Percentiles rank a stretch among this genome's conserved stretches.
Conservation (phyloP, 2,329 filamentous ascomycete species). For the Fusarium globosum region DNA sequence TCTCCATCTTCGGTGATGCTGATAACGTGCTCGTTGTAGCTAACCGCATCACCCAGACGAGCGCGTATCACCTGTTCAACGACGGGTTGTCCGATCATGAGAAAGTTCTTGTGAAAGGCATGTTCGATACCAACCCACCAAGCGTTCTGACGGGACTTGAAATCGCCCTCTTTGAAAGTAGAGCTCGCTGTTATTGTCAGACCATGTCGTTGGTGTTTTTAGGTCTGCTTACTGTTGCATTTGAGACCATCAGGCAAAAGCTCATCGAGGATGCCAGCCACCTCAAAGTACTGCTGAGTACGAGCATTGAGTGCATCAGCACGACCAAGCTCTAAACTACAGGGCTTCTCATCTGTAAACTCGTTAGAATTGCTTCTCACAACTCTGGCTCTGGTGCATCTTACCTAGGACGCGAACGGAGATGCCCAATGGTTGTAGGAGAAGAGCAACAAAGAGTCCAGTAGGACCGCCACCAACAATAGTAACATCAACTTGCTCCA, state of each 20-base stretch:
- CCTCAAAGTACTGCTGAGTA: slow-evolving; percentile 60
- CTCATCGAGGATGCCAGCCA: slow-evolving; percentile 56
- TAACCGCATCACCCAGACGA: slow-evolving; percentile 49
- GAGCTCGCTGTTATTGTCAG: slow-evolving; percentile 53
- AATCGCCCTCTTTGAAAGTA: slow-evolving; percentile 58
- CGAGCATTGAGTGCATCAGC: slow-evolving; percentile 62
- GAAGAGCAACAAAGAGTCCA: slow-evolving; percentile 57
- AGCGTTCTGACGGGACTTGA: slow-evolving; percentile 59
- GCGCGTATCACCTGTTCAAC: slow-evolving; percentile 55
- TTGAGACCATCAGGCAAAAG: slow-evolving; percentile 57
- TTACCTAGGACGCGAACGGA: slow-evolving; percentile 54
- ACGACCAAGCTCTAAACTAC: slow-evolving; percentile 54
- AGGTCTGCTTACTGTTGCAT: slow-evolving; percentile 57
- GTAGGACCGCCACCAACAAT: slow-evolving; percentile 55
- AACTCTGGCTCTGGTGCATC: not conserved
- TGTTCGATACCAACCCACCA: slow-evolving; percentile 61
- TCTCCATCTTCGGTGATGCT: slow-evolving; percentile 68
- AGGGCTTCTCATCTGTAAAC: slow-evolving; percentile 52
- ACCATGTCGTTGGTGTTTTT: rapidly evolving
- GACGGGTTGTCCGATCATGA: slow-evolving; percentile 62
- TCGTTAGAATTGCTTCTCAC: not conserved
- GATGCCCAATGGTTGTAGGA: slow-evolving; percentile 55
- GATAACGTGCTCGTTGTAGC: slow-evolving; percentile 53
- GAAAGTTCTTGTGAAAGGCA: slow-evolving; percentile 59
- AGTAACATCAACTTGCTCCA: slow-evolving; percentile 15